A percentile compares a stretch with the other conserved stretches of the same genome.
Evolutionary conservation across 306 rosid genomes (phyloP).

Genomic region (Castanea mollissima): DNA sequence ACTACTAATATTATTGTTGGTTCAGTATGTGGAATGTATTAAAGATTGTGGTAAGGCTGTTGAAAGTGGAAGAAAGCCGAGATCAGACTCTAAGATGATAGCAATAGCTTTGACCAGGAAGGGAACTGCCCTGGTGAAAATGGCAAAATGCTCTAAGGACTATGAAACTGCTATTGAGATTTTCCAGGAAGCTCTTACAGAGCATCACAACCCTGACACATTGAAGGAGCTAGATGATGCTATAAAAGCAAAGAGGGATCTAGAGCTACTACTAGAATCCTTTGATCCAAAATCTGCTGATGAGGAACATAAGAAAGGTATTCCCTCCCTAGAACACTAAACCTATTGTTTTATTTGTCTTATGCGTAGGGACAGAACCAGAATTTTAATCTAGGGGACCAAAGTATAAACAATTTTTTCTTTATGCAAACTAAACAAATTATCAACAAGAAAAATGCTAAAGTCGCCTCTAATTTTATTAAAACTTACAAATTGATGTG

Average conservation of each 20-base stretch:
- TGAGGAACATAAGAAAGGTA: slow-evolving; percentile 95
- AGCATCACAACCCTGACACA: slow-evolving; percentile 95
- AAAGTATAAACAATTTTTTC: too few relatives aligned
- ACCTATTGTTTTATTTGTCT: not conserved
- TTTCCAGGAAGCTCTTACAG: slow-evolving; percentile 91
- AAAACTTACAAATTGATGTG: too few relatives aligned
- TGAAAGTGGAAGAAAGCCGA: slow-evolving; percentile 88
- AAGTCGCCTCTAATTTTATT: too few relatives aligned
- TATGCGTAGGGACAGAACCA: too few relatives aligned
- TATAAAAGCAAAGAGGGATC: slow-evolving; percentile 79
- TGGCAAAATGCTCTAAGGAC: slow-evolving; percentile 80
- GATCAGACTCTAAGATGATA: slow-evolving; percentile 84
- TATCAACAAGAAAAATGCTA: too few relatives aligned
- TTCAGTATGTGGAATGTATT: not conserved
- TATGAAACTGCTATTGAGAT: slow-evolving; percentile 80
- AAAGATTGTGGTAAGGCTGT: slow-evolving; percentile 93
- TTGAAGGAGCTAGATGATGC: slow-evolving; percentile 79
- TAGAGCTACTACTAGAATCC: slow-evolving; percentile 71
- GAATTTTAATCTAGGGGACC: too few relatives aligned
- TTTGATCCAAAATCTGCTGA: slow-evolving; percentile 81
- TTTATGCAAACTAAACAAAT: too few relatives aligned
- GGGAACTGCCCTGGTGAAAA: slow-evolving; percentile 72
- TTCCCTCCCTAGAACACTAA: not conserved
- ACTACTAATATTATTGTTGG: too few relatives aligned
- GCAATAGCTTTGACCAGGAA: slow-evolving; percentile 95